Base-by-base conservation (phyloP, 495 filamentous ascomycete genomes). In the Xylaria cubensis region DNA sequence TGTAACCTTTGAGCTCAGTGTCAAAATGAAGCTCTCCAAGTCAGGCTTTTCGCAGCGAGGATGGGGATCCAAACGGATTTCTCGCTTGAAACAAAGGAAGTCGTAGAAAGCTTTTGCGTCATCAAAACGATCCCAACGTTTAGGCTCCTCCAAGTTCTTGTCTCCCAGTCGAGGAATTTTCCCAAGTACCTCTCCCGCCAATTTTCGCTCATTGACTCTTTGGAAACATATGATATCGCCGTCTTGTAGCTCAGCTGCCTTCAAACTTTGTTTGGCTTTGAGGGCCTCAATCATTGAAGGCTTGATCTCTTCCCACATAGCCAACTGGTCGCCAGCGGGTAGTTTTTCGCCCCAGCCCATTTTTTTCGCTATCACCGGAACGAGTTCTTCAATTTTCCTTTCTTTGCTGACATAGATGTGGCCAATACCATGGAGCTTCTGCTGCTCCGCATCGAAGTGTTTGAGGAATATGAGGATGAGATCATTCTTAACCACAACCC, bases 181-280 rank as follows among this genome's bases (percentile, higher is more conserved):
- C 1, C 73, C 74, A 12, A 79, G 75, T 13, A 79, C 74, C 34
- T 83, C 68, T 29, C 76, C 80, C 53, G 75, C 39, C 39, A 77
- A 78, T 72, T 84, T 88, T 17, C 77, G 75, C 67, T 87, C 85
- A 9, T 90, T 78, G 17, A 85, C 76, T 69, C 86, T 88, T 80
- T 98, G 95, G 83, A 98, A 97, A 74, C 94, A 97, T 41, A 99
- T 89, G 75, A 99, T 97, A 78, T 99, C 96, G 51, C 96, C 96
- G 77, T 98, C 95, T 77, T 98, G 95, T 53, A 99, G 93, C 80
- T 99, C 96, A 3, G 95, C 94, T 66, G 93, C 90, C 61, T 92
- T 90, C 70, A 99, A 88, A 0, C 94, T 92, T 76, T 93, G 88
- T 79, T 97, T 98, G 0, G 91, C 90, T 79, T 97, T 98, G 86